Percentiles rank a stretch among this genome's conserved stretches.
Evolutionary conservation across 2,329 filamentous ascomycete genomes (phyloP).

Genomic region (Aspergillus glaucus): DNA sequence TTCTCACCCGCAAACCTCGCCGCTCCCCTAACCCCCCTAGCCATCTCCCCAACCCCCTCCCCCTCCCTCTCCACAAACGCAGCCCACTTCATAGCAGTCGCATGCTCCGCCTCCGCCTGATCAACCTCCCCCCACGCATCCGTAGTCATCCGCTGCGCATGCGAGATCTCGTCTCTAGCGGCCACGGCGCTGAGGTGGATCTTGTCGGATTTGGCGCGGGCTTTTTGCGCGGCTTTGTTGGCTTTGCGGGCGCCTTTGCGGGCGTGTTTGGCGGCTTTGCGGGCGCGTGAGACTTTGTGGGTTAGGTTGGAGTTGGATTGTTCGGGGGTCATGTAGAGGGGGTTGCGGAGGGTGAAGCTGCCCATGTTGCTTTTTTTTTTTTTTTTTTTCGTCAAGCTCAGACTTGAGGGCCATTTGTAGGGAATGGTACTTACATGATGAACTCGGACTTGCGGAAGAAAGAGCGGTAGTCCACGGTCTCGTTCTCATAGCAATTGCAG

Average conservation of each 20-base stretch:
- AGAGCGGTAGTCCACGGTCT: neutral
- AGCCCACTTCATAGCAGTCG: neutral
- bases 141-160: neutral
- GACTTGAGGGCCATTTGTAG: no score
- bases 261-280: neutral
- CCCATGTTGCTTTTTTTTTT: neutral
- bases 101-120: neutral
- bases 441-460: neutral
- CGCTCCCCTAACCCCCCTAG: neutral
- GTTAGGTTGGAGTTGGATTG: neutral
- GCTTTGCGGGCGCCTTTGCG: slow-evolving; percentile 1
- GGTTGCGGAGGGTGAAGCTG: neutral
- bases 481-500: neutral
- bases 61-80: neutral
- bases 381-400: neutral
- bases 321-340: neutral
- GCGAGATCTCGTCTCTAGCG: neutral
- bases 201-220: neutral
- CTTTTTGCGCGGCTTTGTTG: neutral
- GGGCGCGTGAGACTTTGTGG: neutral
- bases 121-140: neutral
- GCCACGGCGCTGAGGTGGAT: neutral
- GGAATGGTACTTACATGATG: neutral
- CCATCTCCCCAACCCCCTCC: neutral
- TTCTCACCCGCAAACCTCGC: neutral